Evolutionary conservation across 2,329 filamentous ascomycete genomes (phyloP), one percentile per base, ranked within the genome.

Genomic region (Nannizzia gypsea): DNA sequence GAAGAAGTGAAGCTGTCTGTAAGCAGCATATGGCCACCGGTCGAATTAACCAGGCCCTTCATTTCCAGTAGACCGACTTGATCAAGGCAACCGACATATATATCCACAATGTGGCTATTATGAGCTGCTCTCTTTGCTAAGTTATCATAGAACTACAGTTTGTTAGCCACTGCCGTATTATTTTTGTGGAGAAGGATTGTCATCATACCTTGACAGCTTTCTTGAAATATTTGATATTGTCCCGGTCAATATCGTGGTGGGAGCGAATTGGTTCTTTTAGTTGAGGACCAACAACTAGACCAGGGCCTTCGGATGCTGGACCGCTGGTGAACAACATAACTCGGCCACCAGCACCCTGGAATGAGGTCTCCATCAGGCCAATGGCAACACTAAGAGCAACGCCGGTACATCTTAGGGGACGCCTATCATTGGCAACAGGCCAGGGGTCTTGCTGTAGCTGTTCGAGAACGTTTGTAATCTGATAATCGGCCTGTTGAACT

Each of bases 151-250:
- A 96, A 97, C 85, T 91, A 70, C 6, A 20, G 34, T 13, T n/a
- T 6, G 44, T 72, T 61, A 72, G 66, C 28, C 22, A 55, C 6
- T 8, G 17, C 11, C n/a, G n/a, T 38, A 62, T n/a, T 59, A 36
- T 38, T n/a, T 22, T n/a, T 22, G 31, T 3, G 11, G 9, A 22
- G 20, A 44, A 57, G n/a, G 34, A 20, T 13, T 46, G 56, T 28
- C 22, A 9, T 13, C 78, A 61, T 73, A 90, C 88, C 84, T 97
- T 99, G 57, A 96, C 76, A 22, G 93, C 93, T 77, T 99, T 99
- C 81, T 99, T 99, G 78, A 95, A 97, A 77, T 97, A 96, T 75
- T 99, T 99, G 77, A 96, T 95, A 72, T 96, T 96, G 74, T 99
- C 93, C 61, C 91, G 85, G 72, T 99, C 93, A 73, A 99, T 99